Evolutionary conservation across 495 filamentous ascomycete genomes (phyloP).

Genomic region (Penicillium simplicissimum): DNA sequence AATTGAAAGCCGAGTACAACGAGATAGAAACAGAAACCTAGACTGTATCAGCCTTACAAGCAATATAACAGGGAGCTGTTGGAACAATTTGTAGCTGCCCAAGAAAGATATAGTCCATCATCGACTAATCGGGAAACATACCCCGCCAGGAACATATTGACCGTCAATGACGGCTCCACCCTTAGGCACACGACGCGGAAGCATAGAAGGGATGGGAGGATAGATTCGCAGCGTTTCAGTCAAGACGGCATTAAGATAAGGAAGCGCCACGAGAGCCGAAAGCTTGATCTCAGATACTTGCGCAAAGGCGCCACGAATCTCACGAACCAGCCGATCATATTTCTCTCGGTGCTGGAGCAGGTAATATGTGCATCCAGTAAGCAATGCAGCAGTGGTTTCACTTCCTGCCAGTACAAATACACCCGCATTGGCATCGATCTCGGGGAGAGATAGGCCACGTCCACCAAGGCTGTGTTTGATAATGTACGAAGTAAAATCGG

Average conservation of each 20-base stretch:
- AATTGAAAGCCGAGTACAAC: background rate
- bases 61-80: background rate
- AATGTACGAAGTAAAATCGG: slow-evolving; percentile 11
- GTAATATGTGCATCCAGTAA: slow-evolving; percentile 41
- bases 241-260: slow-evolving; percentile 1
- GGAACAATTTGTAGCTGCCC: background rate
- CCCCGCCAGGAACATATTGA: background rate
- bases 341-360: slow-evolving; percentile 32
- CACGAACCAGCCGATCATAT: slow-evolving; percentile 42
- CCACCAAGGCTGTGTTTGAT: slow-evolving; percentile 11
- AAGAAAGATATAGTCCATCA: background rate
- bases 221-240: background rate
- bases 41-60: background rate
- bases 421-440: slow-evolving; percentile 34
- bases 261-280: background rate
- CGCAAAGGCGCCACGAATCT: slow-evolving; percentile 53
- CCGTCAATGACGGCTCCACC: background rate
- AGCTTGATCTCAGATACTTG: background rate
- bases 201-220: background rate
- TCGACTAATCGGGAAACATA: background rate
- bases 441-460: slow-evolving; percentile 9
- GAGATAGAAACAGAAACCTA: background rate
- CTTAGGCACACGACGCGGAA: background rate
- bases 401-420: slow-evolving; percentile 50
- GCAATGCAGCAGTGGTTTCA: slow-evolving; percentile 50